These are phyloP conservation scores for Phytophthora parvispora DNA, from an alignment of 352 stramenopile species.

Conservation along the genomic window DNA sequence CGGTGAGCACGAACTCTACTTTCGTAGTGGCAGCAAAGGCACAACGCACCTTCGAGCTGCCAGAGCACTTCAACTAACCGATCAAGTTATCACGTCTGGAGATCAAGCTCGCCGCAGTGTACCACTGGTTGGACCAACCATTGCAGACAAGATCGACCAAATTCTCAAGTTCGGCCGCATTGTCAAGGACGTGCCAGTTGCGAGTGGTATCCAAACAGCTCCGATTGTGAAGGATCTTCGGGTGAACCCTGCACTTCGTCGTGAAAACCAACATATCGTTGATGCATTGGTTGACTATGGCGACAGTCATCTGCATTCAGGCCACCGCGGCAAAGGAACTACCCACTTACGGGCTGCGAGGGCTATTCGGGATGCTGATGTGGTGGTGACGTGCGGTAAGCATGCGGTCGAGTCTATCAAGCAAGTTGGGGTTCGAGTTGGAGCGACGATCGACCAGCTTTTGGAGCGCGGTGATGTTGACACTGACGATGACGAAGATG, in stretches of 20 bases:
- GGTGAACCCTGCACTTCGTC: slow-evolving; percentile 50
- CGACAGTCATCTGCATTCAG: slow-evolving; percentile 60
- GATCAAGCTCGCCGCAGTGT: slow-evolving; percentile 47
- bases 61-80: slow-evolving; percentile 52
- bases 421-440: not conserved
- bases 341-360: slow-evolving; percentile 62
- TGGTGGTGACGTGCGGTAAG: slow-evolving; percentile 54
- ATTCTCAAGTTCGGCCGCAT: slow-evolving; percentile 65
- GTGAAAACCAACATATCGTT: slow-evolving; percentile 70
- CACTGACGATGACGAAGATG: not conserved
- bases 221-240: slow-evolving; percentile 44
- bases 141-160: slow-evolving; percentile 76
- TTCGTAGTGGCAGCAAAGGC: slow-evolving; percentile 64
- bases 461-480: not conserved
- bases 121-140: slow-evolving; percentile 54
- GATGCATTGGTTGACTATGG: slow-evolving; percentile 64
- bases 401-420: not conserved
- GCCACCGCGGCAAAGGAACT: slow-evolving; percentile 60
- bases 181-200: slow-evolving; percentile 37
- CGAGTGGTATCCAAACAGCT: slow-evolving; percentile 43
- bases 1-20: slow-evolving; percentile 66
- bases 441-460: not conserved
- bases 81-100: slow-evolving; percentile 53
- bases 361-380: slow-evolving; percentile 57
- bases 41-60: slow-evolving; percentile 63